Evolutionary conservation across 805 yeast genomes (phyloP), one percentile per base, ranked within the genome.

Genomic region (Monosporozyma servazzii): DNA sequence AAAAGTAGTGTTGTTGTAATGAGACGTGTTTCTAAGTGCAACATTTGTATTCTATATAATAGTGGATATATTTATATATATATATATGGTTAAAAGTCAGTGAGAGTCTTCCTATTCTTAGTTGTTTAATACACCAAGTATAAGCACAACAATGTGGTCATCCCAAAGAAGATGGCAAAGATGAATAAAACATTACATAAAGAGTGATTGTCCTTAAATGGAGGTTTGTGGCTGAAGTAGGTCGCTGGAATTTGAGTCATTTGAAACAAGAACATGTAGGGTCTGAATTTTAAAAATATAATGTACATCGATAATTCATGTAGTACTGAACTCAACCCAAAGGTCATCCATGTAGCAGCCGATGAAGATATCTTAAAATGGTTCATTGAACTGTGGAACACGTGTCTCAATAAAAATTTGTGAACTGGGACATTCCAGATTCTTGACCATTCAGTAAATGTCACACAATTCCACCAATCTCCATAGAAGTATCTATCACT

Each of bases 401-500:
- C 99, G 65, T 95, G 99, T 56, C 98, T 78, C 45, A 90, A 72
- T 53, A 93, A 71, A 59, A 93, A 93, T 61, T 81, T 78, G 66
- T 93, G 96, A 23, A 93, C 98, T 0, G 98, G 96, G 9, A 79
- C 78, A 66, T 93, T 93, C 99, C 99, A 95, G 55, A 86, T 81
- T 56, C 97, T 75, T 11, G 96, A 84, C 66, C 86, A 93, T 64
- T 90, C 90, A 53, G 86, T 87, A 96, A 96, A 93, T 44, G 88
- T 85, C 18, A 84, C 80, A 54, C 95, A 86, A 59, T 90, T 88
- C 99, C 99, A 93, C 99, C 99, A 95, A 44, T 88, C 86, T 4
- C 95, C 91, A 63, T 95, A 93, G 67, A 93, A 93, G 57, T 86
- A 86, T 48, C 99, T 79, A 65, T 93, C 97, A 5, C 88, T 96